A percentile compares a stretch with the other conserved stretches of the same genome.
Conservation (phyloP, 768 basidiomycete genomes). For the Suillus sp. region DNA sequence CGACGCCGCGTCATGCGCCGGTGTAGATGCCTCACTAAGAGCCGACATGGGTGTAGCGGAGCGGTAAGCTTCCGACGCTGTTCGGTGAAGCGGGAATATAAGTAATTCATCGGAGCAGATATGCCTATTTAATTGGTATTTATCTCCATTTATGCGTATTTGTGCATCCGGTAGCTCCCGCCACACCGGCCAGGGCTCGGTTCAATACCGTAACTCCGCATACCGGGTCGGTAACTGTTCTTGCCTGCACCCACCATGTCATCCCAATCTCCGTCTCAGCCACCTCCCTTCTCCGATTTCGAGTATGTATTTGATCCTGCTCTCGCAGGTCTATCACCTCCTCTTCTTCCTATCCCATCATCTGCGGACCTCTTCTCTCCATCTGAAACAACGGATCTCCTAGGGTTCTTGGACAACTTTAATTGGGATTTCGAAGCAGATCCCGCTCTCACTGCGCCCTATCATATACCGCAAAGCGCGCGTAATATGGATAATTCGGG, state of each 20-base stretch:
- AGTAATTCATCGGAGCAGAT: constrained; percentile 31
- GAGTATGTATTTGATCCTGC: constrained; percentile 72
- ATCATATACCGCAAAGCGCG: constrained; percentile 11
- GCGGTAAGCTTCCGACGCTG: constrained; percentile 33
- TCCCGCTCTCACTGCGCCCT: constrained; percentile 22
- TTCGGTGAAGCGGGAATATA: constrained; percentile 31
- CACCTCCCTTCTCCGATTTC: constrained; percentile 69
- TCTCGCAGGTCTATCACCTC: constrained; percentile 55
- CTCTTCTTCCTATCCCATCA: constrained; percentile 63
- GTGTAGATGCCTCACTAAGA: constrained; percentile 69
- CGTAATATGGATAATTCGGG: not conserved
- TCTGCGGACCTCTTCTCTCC: constrained; percentile 80
- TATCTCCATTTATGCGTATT: constrained; percentile 30
- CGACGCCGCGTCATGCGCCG: constrained; percentile 63
- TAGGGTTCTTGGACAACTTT: constrained; percentile 84
- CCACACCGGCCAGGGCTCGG: constrained; percentile 4
- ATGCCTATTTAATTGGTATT: constrained; percentile 24
- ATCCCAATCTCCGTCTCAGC: constrained; percentile 36
- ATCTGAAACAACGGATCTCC: constrained; percentile 74
- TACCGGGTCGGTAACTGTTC: constrained; percentile 19
- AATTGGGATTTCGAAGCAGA: constrained; percentile 62
- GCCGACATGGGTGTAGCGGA: constrained; percentile 70
- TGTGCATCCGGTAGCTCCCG: constrained; percentile 25
- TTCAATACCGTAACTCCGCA: constrained; percentile 6
- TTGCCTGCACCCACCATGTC: constrained; percentile 30